Evolutionary conservation across 2,329 filamentous ascomycete species (phyloP).

Genomic region (Metarhizium humberi): DNA sequence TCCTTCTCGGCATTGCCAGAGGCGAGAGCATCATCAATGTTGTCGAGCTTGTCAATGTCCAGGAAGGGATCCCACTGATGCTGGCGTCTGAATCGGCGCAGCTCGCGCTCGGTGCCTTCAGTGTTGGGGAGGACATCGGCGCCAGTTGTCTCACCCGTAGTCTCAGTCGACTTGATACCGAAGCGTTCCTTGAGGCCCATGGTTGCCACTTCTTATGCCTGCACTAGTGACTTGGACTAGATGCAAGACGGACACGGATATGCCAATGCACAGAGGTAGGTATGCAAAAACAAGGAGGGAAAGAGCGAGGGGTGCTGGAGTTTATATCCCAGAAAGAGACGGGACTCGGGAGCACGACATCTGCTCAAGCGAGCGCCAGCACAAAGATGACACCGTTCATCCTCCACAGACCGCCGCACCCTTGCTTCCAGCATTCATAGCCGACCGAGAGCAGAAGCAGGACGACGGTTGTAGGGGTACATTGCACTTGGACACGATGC

Average conservation of each 20-base stretch:
- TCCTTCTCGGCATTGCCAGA: conserved; percentile 35
- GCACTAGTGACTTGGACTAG: not conserved
- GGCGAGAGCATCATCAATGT: conserved; percentile 36
- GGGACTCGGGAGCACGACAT: not conserved
- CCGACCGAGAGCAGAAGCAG: not conserved
- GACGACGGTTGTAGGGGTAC: not conserved
- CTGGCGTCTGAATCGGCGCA: conserved; percentile 36
- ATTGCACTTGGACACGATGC: not conserved
- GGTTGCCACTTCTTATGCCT: conserved; percentile 1
- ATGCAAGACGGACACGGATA: not conserved
- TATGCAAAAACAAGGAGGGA: not conserved
- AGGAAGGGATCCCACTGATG: conserved; percentile 50
- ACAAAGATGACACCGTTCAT: not conserved
- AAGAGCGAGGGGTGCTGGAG: not conserved
- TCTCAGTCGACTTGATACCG: conserved; percentile 9
- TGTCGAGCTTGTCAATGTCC: conserved; percentile 41
- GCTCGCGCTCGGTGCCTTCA: conserved; percentile 15
- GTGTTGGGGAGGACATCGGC: conserved; percentile 11
- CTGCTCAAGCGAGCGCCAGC: not conserved
- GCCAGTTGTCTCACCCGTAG: conserved; percentile 10
- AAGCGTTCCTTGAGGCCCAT: conserved; percentile 15
- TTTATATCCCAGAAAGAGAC: conserved; percentile 5
- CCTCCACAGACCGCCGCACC: not conserved
- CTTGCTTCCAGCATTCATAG: not conserved
- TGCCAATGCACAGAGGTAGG: not conserved